Base-by-base conservation (phyloP, 164 flowering plant genomes). In the Macadamia integrifolia region DNA sequence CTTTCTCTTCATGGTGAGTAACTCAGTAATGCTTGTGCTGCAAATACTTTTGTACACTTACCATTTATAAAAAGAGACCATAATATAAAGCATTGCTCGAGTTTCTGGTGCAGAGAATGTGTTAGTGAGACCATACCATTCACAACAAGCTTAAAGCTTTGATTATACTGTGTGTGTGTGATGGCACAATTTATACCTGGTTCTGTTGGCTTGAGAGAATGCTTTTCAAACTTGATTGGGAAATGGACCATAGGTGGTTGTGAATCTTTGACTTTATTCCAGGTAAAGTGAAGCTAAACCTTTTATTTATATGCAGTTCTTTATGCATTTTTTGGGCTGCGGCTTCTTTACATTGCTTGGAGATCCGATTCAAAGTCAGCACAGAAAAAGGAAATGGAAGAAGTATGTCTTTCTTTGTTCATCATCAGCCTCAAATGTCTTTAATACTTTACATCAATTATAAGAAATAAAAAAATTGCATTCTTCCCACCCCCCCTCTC, bases 341-440 rank as follows among this genome's bases (percentile, higher is more conserved):
- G 99, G 49, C 75, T 95, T 35, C 97, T 95, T 44, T 95, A 92
- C 76, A 95, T 95, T 79, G 98, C 99, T 31, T 95, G 99, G 99
- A 88, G 88, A 80, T 92, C 98, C 74, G 94, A 91, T 82, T 77
- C 97, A 52, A 95, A 92, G 78, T 66, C 87, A 74, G 84, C 90
- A 31, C 93, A 88, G 80, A 95, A 95, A 55, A 95, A 92, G 75
- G 99, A 95, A 81, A 89, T 95, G 76, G 99, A 95, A 80, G 99
- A 95, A 74, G 99, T 92, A 82, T 68, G 84, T 79, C 13, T 12
- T 67, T 23, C 29, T 75, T 53, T 58, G 66, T 35, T 52, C 40
- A 57, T 43, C 17, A 30, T 56, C 35, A 12, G 28, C 18, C 7
- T 11, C 28, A 59, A 60, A 5, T 6, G 9, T 5, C 18, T 17